Conservation (phyloP, 1,284 basidiomycete genomes). For the Ganoderma lucidum region DNA sequence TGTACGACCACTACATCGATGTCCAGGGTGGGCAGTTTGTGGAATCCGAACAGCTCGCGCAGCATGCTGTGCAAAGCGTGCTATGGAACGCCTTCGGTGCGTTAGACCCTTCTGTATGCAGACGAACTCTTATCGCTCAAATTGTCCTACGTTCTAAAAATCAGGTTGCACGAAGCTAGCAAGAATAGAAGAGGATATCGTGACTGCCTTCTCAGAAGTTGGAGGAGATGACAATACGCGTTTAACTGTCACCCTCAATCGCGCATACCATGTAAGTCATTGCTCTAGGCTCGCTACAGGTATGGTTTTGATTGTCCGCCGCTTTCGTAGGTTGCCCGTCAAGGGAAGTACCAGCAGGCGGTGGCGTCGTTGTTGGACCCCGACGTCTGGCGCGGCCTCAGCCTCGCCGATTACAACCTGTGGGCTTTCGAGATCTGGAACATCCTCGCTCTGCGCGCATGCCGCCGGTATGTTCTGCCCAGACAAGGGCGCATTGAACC, state of each 20-base stretch:
- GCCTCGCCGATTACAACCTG: conserved; percentile 64
- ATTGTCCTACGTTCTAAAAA: neutral
- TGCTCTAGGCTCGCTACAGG: neutral
- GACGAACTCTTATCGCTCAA: neutral
- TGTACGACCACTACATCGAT: conserved; percentile 76
- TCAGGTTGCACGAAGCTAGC: conserved; percentile 75
- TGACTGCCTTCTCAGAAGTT: conserved; percentile 68
- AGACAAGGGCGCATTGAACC: neutral
- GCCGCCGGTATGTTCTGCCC: conserved; percentile 60
- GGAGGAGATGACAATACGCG: conserved; percentile 68
- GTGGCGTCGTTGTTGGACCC: conserved; percentile 72
- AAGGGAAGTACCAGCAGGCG: conserved; percentile 69
- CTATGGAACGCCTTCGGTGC: conserved; percentile 76
- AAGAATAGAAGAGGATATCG: conserved; percentile 70
- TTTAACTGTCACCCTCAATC: conserved; percentile 67
- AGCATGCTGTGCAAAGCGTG: conserved; percentile 75
- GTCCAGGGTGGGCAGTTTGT: conserved; percentile 55
- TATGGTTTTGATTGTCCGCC: neutral
- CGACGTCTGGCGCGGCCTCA: conserved; percentile 71
- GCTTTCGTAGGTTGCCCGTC: conserved; percentile 63
- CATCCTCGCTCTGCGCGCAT: conserved; percentile 70
- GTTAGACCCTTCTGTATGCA: neutral
- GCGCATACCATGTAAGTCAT: conserved; percentile 63
- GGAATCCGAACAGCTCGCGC: conserved; percentile 71
- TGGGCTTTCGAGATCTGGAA: conserved; percentile 84